A percentile compares a stretch with the other conserved stretches of the same genome.
Evolutionary conservation across 305 asterid genomes (phyloP).

Genomic region (Andrographis paniculata): DNA sequence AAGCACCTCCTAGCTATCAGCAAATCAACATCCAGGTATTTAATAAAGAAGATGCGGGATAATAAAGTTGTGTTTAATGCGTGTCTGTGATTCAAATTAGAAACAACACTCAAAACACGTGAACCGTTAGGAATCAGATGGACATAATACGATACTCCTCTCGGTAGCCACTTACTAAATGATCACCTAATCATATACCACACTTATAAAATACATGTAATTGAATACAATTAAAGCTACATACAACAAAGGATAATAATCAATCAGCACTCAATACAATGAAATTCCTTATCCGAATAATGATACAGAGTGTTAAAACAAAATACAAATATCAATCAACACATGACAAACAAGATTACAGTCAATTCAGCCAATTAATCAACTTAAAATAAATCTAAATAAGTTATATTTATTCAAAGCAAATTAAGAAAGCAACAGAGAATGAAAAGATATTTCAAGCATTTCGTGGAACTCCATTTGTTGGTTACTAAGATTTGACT

Average conservation of each 20-base stretch:
- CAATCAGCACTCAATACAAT: no score
- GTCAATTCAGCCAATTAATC: neutral
- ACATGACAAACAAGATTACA: constrained; percentile 4
- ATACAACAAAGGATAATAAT: constrained; percentile 1
- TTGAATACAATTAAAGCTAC: neutral
- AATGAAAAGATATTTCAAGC: no score
- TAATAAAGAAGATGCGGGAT: constrained; percentile 33
- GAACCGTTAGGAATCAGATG: constrained; percentile 39
- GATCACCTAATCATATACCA: neutral
- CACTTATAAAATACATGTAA: neutral
- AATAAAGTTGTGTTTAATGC: constrained; percentile 35
- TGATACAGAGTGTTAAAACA: no score
- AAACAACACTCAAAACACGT: constrained; percentile 37
- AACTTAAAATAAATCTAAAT: no score
- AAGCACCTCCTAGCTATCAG: constrained; percentile 27
- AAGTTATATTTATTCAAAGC: no score
- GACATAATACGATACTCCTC: constrained; percentile 12
- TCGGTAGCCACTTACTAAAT: constrained; percentile 9
- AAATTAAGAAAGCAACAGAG: no score
- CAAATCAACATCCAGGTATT: constrained; percentile 29
- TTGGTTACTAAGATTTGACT: no score
- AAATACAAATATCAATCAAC: constrained; percentile 3
- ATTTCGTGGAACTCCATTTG: no score
- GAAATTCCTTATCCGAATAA: no score
- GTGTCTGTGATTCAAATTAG: constrained; percentile 46